These are phyloP conservation scores for Amanita muscaria DNA, from an alignment of 768 basidiomycete species.

Conservation along the genomic window DNA sequence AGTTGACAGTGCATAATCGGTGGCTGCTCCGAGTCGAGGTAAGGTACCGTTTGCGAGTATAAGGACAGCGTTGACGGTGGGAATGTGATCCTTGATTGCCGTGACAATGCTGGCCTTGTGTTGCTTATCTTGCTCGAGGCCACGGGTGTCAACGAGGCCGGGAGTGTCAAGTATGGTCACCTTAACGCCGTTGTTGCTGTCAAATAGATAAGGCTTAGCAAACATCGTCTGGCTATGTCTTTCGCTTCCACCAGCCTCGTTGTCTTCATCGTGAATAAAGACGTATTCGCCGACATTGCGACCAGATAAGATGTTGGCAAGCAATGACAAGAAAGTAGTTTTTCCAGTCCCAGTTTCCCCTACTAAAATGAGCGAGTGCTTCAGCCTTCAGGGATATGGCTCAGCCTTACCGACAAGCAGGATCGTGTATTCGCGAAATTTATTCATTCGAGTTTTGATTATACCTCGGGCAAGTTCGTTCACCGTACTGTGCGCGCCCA, in stretches of 20 bases:
- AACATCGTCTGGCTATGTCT: constrained; percentile 12
- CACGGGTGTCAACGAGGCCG: constrained; percentile 21
- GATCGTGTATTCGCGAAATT: neutral
- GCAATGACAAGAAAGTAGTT: constrained; percentile 11
- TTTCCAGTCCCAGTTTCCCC: constrained; percentile 16
- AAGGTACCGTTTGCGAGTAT: constrained; percentile 21
- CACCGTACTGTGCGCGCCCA: no score
- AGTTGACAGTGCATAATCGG: constrained; percentile 18
- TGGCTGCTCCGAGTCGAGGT: constrained; percentile 15
- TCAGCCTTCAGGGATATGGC: neutral
- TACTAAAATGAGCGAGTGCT: constrained; percentile 3
- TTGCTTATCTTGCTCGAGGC: constrained; percentile 16
- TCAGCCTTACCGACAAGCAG: neutral
- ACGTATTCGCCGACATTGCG: constrained; percentile 4
- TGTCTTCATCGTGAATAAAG: constrained; percentile 4
- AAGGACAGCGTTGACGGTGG: constrained; percentile 18
- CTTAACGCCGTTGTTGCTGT: constrained; percentile 5
- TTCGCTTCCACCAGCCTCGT: constrained; percentile 9
- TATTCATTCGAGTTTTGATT: neutral
- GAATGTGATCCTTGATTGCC: constrained; percentile 14
- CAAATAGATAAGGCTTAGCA: constrained; percentile 10
- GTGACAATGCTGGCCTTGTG: constrained; percentile 19
- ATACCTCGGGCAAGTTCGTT: neutral
- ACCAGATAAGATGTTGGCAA: constrained; percentile 13
- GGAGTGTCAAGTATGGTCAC: constrained; percentile 21